Evolutionary conservation across 306 rosid species (phyloP), one percentile per base, ranked within the genome.

Genomic region (Luffa aegyptiaca): DNA sequence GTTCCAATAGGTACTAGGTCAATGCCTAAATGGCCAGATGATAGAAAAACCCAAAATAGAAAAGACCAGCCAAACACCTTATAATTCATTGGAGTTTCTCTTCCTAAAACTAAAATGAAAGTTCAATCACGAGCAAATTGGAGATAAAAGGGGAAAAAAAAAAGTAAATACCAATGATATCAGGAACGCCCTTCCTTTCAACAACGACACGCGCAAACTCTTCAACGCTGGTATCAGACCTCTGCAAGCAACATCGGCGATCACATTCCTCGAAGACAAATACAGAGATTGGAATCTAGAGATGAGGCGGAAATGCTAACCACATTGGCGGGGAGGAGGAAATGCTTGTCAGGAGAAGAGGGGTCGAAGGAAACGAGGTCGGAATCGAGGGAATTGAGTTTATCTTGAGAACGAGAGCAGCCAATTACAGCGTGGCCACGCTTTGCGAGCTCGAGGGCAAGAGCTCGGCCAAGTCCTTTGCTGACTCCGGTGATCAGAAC

Each of bases 401-500:
- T 86, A 69, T 90, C 93, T 77, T 92, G 93, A 18, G 93, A 6
- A 5, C 98, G 97, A 68, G 93, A 88, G 81, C 97, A 93, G 1
- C 98, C 97, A 63, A 93, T 86, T 3, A 93, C 76, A 0, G 89
- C 82, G 84, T 93, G 98, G 33, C 97, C 97, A 17, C 87, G 86
- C 78, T 82, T 89, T 3, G 97, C 91, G 65, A 93, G 51, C 84
- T 92, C 96, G 8, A 90, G 66, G 8, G 98, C 96, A 0, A 93
- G 89, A 18, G 96, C 92, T 82, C 87, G 88, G 10, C 97, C 97
- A 0, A 93, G 84, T 5, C 98, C 97, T 84, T 78, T 93, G 61
- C 97, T 86, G 35, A 87, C 96, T 8, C 98, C 97, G 0, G 98
- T 92, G 66, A 93, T 92, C 83, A 93, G 63, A 10, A 93, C 87